phyloP scores from a whole-genome alignment of 2,329 filamentous ascomycete genomes.

The Aspergillus sp. region DNA sequence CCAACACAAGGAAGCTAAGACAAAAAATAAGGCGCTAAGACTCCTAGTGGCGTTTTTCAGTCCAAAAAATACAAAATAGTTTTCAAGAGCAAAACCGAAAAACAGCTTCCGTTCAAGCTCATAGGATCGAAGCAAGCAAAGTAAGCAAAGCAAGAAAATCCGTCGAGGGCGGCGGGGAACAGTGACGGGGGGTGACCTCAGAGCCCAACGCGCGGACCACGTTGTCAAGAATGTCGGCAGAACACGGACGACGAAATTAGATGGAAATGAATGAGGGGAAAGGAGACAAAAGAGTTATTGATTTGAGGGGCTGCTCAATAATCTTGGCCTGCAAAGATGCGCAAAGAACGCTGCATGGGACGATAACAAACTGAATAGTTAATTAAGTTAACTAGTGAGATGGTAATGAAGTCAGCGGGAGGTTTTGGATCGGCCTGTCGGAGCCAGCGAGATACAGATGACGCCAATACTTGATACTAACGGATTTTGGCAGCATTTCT shows the following conservation, averaged over 20 bases:
- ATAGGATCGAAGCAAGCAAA: background rate
- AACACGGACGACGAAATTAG: background rate
- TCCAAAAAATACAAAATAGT: background rate
- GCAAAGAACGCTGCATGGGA: background rate
- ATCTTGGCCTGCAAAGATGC: background rate
- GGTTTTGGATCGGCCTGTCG: slow-evolving; percentile 5
- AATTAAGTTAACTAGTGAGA: background rate
- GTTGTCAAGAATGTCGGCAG: background rate
- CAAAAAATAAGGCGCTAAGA: background rate
- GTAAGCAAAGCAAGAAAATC: background rate
- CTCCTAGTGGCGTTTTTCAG: background rate
- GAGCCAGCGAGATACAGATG: slow-evolving; percentile 1
- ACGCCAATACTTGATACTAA: slow-evolving; percentile 5
- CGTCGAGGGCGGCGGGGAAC: slow-evolving; percentile 2
- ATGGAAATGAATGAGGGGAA: no score
- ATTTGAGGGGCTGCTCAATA: no score
- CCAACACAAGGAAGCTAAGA: no score
- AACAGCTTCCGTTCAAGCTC: background rate
- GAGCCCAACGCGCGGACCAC: slow-evolving; percentile 9
- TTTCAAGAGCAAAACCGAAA: background rate
- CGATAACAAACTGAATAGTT: no score
- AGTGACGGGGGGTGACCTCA: slow-evolving; percentile 9
- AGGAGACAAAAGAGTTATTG: no score
- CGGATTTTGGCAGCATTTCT: no score
- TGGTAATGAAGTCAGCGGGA: background rate